phyloP scores from a whole-genome alignment of 1,284 basidiomycete species.

The Ceratobasidium theobromae region DNA sequence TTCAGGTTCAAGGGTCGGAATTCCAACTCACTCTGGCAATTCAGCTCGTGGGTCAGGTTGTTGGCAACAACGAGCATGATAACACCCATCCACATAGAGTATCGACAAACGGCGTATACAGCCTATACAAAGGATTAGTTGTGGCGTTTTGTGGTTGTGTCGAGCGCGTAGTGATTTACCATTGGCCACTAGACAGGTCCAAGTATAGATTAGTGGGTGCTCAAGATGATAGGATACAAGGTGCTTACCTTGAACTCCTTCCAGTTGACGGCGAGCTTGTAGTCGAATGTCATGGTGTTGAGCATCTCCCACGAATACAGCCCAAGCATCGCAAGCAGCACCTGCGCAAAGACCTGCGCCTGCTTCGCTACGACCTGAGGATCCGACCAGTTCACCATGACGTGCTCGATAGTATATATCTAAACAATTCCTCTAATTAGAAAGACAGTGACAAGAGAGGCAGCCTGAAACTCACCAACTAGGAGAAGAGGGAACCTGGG shows the following conservation, averaged over 20 bases:
- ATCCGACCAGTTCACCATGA: slow-evolving; percentile 62
- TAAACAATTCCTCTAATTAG: no score
- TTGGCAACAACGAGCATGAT: slow-evolving; percentile 22
- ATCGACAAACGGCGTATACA: slow-evolving; percentile 34
- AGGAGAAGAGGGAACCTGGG: background rate
- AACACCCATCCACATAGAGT: slow-evolving; percentile 6
- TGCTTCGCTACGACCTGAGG: slow-evolving; percentile 52
- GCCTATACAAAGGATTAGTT: slow-evolving; percentile 37
- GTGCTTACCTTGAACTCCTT: slow-evolving; percentile 54
- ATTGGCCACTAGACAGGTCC: slow-evolving; percentile 13
- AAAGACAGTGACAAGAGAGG: no score
- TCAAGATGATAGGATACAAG: slow-evolving; percentile 61
- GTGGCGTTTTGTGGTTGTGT: background rate
- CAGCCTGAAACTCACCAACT: background rate
- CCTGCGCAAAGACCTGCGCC: slow-evolving; percentile 43
- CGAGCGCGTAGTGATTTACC: background rate
- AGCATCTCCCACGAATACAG: slow-evolving; percentile 68
- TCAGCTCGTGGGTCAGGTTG: slow-evolving; percentile 5
- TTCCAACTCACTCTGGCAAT: slow-evolving; percentile 18
- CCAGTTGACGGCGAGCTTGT: slow-evolving; percentile 51
- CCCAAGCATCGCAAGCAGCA: slow-evolving; percentile 62
- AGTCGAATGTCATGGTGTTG: slow-evolving; percentile 62
- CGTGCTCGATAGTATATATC: no score
- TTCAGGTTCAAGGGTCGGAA: slow-evolving; percentile 18
- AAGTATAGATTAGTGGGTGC: slow-evolving; percentile 38